Conservation (phyloP, 2,329 filamentous ascomycete genomes). For the Hymenoscyphus salicellus region DNA sequence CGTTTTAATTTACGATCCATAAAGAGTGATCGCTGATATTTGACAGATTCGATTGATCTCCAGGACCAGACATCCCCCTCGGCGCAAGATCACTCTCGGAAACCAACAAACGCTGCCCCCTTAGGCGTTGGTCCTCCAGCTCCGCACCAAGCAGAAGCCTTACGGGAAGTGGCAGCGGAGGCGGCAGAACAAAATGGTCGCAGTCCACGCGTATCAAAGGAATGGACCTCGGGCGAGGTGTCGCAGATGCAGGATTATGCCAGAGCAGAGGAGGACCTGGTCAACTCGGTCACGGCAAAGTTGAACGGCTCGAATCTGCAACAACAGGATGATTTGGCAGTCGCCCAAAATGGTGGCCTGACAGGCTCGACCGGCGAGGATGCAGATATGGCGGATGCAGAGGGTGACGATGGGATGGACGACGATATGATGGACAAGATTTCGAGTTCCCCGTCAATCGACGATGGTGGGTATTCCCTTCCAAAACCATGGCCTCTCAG, state of each 20-base stretch:
- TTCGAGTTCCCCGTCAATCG: slow-evolving; percentile 96
- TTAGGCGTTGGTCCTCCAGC: slow-evolving; percentile 50
- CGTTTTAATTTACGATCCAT: neutral
- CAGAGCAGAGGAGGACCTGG: slow-evolving; percentile 41
- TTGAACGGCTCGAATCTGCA: slow-evolving; percentile 39
- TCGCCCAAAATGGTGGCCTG: slow-evolving; percentile 59
- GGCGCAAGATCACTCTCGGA: slow-evolving; percentile 73
- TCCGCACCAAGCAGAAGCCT: slow-evolving; percentile 80
- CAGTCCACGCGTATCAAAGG: slow-evolving; percentile 59
- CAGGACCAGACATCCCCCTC: slow-evolving; percentile 81
- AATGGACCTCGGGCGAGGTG: slow-evolving; percentile 41
- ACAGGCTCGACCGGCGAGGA: slow-evolving; percentile 51
- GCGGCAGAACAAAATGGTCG: slow-evolving; percentile 67
- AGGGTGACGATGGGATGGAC: slow-evolving; percentile 69
- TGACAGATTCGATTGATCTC: slow-evolving; percentile 86
- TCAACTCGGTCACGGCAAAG: slow-evolving; percentile 41
- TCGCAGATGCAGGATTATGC: slow-evolving; percentile 38
- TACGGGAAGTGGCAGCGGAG: slow-evolving; percentile 78
- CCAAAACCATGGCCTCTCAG: slow-evolving; percentile 32
- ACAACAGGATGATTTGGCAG: slow-evolving; percentile 56
- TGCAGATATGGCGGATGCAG: slow-evolving; percentile 64
- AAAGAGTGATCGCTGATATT: slow-evolving; percentile 25
- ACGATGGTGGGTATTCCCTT: slow-evolving; percentile 81
- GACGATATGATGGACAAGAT: slow-evolving; percentile 98
- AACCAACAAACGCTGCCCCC: slow-evolving; percentile 49